Conservation (phyloP, 495 filamentous ascomycete genomes). For the Baudoinia panamericana region DNA sequence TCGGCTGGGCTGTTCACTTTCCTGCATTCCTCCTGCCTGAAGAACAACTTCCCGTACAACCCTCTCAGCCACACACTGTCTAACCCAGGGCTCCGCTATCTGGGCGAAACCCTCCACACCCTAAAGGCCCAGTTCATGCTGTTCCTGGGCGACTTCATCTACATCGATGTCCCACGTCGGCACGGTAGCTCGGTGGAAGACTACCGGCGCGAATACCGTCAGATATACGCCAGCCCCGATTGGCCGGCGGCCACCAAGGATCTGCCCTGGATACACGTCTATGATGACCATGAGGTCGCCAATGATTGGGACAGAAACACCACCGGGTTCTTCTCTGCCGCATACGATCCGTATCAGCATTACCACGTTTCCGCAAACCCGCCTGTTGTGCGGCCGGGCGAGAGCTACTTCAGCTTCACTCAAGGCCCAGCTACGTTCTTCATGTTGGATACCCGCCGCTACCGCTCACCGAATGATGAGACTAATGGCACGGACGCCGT, state of each 20-base stretch:
- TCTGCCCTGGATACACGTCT: conserved; percentile 88
- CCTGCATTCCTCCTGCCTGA: conserved; percentile 80
- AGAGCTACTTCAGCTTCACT: conserved; percentile 74
- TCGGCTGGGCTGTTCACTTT: conserved; percentile 57
- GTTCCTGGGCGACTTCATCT: conserved; percentile 98
- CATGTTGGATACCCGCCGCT: conserved; percentile 81
- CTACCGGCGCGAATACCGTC: conserved; percentile 84
- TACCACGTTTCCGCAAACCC: conserved; percentile 83
- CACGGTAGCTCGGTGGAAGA: conserved; percentile 57
- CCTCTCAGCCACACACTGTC: conserved; percentile 66
- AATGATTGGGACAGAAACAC: conserved; percentile 78
- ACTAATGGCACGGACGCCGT: conserved; percentile 28
- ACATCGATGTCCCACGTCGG: conserved; percentile 76
- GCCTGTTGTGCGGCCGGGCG: conserved; percentile 43
- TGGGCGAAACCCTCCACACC: conserved; percentile 47
- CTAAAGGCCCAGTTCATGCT: conserved; percentile 79
- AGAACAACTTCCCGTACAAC: conserved; percentile 78
- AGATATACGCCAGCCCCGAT: conserved; percentile 84
- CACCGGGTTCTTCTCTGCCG: conserved; percentile 56
- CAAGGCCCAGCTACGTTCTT: conserved; percentile 90
- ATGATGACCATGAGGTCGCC: conserved; percentile 90
- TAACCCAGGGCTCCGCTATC: conserved; percentile 60
- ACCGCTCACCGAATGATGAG: conserved; percentile 51
- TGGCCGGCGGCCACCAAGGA: conserved; percentile 56
- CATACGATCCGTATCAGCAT: conserved; percentile 72